Conservation (phyloP, 139 green algal species). For the Tetraselmis chui region DNA sequence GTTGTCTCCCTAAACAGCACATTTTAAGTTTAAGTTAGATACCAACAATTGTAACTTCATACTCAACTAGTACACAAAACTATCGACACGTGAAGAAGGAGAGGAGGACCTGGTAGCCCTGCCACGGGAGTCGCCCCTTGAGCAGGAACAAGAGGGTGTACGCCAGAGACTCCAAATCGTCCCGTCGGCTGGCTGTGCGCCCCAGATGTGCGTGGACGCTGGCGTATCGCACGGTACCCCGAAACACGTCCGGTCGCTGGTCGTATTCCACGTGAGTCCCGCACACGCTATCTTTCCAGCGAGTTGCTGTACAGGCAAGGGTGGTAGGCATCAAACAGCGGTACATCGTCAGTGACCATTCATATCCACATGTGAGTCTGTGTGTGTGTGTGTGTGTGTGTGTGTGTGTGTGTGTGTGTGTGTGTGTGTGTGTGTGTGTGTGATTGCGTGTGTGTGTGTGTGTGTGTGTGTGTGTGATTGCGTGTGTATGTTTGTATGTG, state of each 20-base stretch:
- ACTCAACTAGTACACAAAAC: too few species aligned
- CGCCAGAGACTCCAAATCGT: slow-evolving; percentile 95
- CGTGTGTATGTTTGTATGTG: too few species aligned
- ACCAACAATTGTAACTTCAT: background rate
- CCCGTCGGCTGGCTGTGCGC: slow-evolving; percentile 82
- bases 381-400: too few species aligned
- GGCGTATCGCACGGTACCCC: slow-evolving; percentile 95
- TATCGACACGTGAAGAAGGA: too few species aligned
- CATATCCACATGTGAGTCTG: too few species aligned
- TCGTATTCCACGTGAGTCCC: slow-evolving; percentile 97
- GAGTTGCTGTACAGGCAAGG: slow-evolving; percentile 52
- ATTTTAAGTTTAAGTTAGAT: background rate
- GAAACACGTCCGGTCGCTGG: slow-evolving; percentile 96
- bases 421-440: too few species aligned
- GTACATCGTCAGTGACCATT: too few species aligned
- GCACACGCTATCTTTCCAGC: slow-evolving; percentile 82
- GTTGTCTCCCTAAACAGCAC: slow-evolving; percentile 80
- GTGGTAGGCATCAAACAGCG: too few species aligned
- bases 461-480: too few species aligned
- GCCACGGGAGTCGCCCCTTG: slow-evolving; percentile 84
- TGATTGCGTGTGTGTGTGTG: too few species aligned
- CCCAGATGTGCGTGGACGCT: slow-evolving; percentile 96
- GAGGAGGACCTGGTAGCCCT: slow-evolving; percentile 77
- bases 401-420: too few species aligned
- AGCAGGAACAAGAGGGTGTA: slow-evolving; percentile 99